Evolutionary conservation across 2,329 filamentous ascomycete species (phyloP).

Genomic region (Bisporella sp.): DNA sequence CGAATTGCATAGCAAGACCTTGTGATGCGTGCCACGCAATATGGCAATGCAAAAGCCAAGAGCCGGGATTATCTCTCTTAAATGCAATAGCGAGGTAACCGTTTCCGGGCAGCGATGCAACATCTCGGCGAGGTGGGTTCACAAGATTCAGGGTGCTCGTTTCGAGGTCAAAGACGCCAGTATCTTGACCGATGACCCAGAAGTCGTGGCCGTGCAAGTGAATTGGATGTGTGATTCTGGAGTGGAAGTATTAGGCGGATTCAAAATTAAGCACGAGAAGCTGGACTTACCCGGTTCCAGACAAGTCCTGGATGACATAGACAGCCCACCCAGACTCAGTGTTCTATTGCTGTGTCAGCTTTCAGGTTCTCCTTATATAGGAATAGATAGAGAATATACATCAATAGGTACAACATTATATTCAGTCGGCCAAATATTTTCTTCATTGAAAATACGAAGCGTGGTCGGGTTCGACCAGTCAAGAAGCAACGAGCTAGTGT

Average conservation of each 20-base stretch:
- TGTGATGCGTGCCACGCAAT: constrained; percentile 46
- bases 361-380: too few species aligned
- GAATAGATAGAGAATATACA: neutral
- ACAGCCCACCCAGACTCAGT: constrained; percentile 29
- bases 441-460: constrained; percentile 25
- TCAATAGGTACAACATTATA: constrained; percentile 19
- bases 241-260: neutral
- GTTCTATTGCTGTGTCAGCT: constrained; percentile 15
- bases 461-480: constrained; percentile 42
- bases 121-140: constrained; percentile 47
- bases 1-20: constrained; percentile 45
- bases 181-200: constrained; percentile 37
- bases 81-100: constrained; percentile 27
- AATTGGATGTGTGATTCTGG: constrained; percentile 25
- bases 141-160: constrained; percentile 24
- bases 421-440: constrained; percentile 21
- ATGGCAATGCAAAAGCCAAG: constrained; percentile 30
- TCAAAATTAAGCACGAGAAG: too few species aligned
- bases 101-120: constrained; percentile 36
- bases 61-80: constrained; percentile 26
- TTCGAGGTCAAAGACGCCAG: constrained; percentile 28
- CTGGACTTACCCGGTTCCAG: constrained; percentile 9
- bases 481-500: constrained; percentile 38
- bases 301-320: constrained; percentile 21
- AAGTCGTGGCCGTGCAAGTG: constrained; percentile 47